These are phyloP conservation scores for Thalassiosira ordinaria DNA, from an alignment of 352 stramenopile species.

Conservation along the genomic window DNA sequence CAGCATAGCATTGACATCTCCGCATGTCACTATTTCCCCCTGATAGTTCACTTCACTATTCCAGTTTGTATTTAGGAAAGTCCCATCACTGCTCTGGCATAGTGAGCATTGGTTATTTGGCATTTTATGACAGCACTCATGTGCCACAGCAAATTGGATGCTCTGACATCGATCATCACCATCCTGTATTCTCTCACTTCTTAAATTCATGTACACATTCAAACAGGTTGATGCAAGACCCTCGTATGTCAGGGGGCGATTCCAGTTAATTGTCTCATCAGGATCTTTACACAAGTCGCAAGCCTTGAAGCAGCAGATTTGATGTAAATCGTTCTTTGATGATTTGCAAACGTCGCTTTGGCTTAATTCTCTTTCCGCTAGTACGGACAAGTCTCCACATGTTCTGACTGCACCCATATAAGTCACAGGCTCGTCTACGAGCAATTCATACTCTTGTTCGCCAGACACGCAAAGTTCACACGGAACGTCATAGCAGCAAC, in stretches of 20 bases:
- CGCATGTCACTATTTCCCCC: constrained; percentile 50
- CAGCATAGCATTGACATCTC: constrained; percentile 64
- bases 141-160: constrained; percentile 48
- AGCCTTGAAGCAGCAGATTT: constrained; percentile 59
- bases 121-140: constrained; percentile 65
- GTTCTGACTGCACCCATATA: constrained; percentile 54
- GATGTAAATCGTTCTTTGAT: constrained; percentile 55
- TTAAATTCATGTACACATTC: constrained; percentile 62
- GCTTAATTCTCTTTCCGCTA: constrained; percentile 52
- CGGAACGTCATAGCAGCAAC: constrained; percentile 65
- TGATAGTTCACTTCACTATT: constrained; percentile 61
- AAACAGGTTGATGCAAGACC: constrained; percentile 59
- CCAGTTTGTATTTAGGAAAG: constrained; percentile 67
- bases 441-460: constrained; percentile 53
- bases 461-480: constrained; percentile 49
- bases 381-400: constrained; percentile 56
- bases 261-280: constrained; percentile 58
- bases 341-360: constrained; percentile 58
- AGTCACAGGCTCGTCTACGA: constrained; percentile 36
- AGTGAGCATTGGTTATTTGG: constrained; percentile 62
- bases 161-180: constrained; percentile 58
- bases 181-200: constrained; percentile 53
- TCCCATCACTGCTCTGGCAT: constrained; percentile 59
- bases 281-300: constrained; percentile 60
- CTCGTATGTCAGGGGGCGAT: constrained; percentile 51